Base-by-base conservation (phyloP, 176 grass and related monocot genomes). In the Poa annua region DNA sequence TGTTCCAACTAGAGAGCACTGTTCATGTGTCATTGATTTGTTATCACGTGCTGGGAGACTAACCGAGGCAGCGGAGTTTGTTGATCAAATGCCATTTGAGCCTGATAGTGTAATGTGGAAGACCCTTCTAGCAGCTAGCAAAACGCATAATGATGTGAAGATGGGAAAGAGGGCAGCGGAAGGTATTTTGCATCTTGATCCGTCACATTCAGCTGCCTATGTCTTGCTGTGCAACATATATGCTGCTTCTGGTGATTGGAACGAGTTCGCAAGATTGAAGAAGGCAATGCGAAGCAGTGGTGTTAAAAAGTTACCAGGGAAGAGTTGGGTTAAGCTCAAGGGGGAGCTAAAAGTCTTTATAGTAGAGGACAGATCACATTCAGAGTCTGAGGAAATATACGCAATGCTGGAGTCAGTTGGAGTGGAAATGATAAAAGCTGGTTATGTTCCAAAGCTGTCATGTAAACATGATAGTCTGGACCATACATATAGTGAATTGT, bases 211-310 rank as follows among this genome's bases (percentile, higher is more conserved):
- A 32, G 83, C 91, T 35, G 92, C 92, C 25, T 98, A 92, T 88
- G 96, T 98, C 39, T 82, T 93, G 38, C 74, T 98, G 77, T 95
- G 88, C 35, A 95, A 93, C 86, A 88, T 95, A 92, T 88, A 95
- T 83, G 92, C 96, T 42, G 80, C 90, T 86, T 92, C 90, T 81
- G 96, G 91, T 54, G 85, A 98, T 49, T 98, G 96, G 96, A 13
- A 90, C 7, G 89, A 93, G 55, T 92, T 90, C 48, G 87, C 86
- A 79, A 89, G 72, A 74, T 72, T 88, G 77, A 93, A 90, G 82
- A 95, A 85, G 71, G 71, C 73, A 26, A 91, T 95, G 88, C 86
- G 87, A 81, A 88, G 81, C 55, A 85, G 62, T 34, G 91, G 93
- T 82, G 86, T 90, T 79, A 83, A 84, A 22, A 98, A 98, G 81